phyloP scores from a whole-genome alignment of 2,329 filamentous ascomycete species.

The Aspergillus tanneri region DNA sequence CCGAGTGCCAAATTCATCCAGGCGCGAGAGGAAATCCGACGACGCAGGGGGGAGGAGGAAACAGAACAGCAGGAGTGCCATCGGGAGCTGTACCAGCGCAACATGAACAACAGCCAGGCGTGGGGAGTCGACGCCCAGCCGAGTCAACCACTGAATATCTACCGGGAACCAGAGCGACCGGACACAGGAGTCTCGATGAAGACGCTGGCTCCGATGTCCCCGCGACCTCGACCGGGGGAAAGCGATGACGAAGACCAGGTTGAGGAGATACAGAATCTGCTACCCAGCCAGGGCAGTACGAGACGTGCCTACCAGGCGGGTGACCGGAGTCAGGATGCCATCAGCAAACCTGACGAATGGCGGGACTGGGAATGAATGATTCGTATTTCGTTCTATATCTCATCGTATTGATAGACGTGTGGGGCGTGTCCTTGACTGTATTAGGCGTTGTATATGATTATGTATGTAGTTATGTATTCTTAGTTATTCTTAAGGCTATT shows the following conservation, averaged over 20 bases:
- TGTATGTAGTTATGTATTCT: no score
- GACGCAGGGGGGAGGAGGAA: conserved; percentile 31
- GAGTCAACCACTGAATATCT: conserved; percentile 18
- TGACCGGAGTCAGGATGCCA: not conserved
- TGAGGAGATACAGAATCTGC: conserved; percentile 21
- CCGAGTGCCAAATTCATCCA: conserved; percentile 75
- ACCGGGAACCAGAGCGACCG: conserved; percentile 32
- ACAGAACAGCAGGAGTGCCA: conserved; percentile 34
- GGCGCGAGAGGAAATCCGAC: conserved; percentile 46
- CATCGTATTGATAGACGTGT: conserved; percentile 1
- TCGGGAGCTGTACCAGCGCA: conserved; percentile 37
- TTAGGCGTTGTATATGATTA: no score
- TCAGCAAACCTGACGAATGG: conserved; percentile 37
- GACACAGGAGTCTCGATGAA: conserved; percentile 45
- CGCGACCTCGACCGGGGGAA: conserved; percentile 36
- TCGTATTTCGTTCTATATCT: conserved; percentile 6
- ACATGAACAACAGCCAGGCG: conserved; percentile 31
- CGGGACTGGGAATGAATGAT: conserved; percentile 39
- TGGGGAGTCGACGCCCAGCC: conserved; percentile 28
- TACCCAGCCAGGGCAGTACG: conserved; percentile 21
- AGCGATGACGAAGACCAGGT: conserved; percentile 34
- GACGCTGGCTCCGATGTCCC: conserved; percentile 42
- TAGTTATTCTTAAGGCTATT: no score
- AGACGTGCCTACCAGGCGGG: not conserved
- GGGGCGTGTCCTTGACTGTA: not conserved